These are phyloP conservation scores for Coniella vitis DNA, from an alignment of 2,329 filamentous ascomycete genomes.

Conservation along the genomic window DNA sequence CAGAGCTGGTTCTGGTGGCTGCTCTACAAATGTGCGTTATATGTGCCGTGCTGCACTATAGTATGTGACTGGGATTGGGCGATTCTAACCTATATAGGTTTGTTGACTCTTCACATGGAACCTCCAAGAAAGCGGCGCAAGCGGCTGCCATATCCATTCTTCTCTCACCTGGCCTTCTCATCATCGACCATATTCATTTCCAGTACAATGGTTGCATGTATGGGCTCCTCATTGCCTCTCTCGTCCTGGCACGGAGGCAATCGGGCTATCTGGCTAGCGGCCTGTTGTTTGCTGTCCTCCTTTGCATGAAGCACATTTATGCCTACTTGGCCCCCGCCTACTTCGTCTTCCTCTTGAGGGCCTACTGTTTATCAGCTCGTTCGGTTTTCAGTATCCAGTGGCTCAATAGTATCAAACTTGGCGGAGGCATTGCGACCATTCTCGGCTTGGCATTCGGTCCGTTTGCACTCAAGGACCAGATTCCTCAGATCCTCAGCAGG, in stretches of 20 bases:
- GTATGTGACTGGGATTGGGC: neutral
- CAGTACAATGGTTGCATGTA: constrained; percentile 99
- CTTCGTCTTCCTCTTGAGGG: constrained; percentile 85
- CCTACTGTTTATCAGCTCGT: constrained; percentile 76
- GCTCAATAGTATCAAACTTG: constrained; percentile 77
- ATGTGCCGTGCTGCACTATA: too few relatives aligned
- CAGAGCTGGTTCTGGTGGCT: constrained; percentile 77
- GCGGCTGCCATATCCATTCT: constrained; percentile 83
- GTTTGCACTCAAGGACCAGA: constrained; percentile 62
- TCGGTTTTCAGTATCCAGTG: constrained; percentile 72
- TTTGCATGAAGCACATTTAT: constrained; percentile 98
- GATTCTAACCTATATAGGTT: constrained; percentile 44
- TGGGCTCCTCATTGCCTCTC: constrained; percentile 77
- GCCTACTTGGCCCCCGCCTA: constrained; percentile 94
- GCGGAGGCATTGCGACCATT: constrained; percentile 60
- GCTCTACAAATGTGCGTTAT: constrained; percentile 63
- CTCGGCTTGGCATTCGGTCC: constrained; percentile 83
- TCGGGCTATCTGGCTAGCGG: constrained; percentile 73
- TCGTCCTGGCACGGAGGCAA: constrained; percentile 72
- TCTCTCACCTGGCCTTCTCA: constrained; percentile 84
- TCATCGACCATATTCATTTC: constrained; percentile 98
- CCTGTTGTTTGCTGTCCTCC: constrained; percentile 71
- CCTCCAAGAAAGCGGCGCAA: constrained; percentile 69
- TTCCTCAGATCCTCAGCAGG: constrained; percentile 64
- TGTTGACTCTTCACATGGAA: constrained; percentile 60